Conservation (phyloP, 805 yeast genomes). For the Hanseniaspora pseudoguilliermondii region DNA sequence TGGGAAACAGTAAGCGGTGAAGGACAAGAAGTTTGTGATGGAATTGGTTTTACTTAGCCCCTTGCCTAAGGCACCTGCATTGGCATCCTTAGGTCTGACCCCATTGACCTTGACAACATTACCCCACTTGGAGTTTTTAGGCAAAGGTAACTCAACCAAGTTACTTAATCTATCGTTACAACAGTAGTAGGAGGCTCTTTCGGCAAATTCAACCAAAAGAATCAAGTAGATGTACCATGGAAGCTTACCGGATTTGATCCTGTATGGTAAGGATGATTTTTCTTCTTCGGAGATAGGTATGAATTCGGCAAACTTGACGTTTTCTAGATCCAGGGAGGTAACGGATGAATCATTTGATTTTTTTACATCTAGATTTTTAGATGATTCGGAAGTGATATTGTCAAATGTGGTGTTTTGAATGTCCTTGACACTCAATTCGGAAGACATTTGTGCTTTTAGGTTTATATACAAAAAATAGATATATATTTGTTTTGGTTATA, state of each 20-base stretch:
- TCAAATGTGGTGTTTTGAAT: not conserved
- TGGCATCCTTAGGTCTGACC: constrained; percentile 16
- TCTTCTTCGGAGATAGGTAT: constrained; percentile 31
- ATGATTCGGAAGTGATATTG: not conserved
- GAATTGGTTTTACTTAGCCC: constrained; percentile 57
- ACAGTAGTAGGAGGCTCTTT: constrained; percentile 73
- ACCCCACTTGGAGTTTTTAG: constrained; percentile 27
- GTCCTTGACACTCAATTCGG: constrained; percentile 2
- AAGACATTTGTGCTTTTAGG: not conserved
- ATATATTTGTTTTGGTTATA: too few relatives aligned
- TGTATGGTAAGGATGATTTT: constrained; percentile 56
- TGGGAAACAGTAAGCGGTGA: constrained; percentile 75
- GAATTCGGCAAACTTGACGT: constrained; percentile 17
- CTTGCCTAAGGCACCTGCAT: constrained; percentile 45
- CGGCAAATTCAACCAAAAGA: constrained; percentile 62
- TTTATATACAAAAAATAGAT: too few relatives aligned
- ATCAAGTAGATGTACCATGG: constrained; percentile 40
- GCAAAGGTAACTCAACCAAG: constrained; percentile 50
- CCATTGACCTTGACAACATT: constrained; percentile 17
- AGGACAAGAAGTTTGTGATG: constrained; percentile 63
- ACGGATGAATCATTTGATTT: not conserved
- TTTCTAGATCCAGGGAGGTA: not conserved
- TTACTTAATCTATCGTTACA: constrained; percentile 64
- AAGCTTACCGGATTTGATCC: constrained; percentile 29
- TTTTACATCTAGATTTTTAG: not conserved